Base-by-base conservation (phyloP, 345 rosid genomes). In the Rhizophora apiculata region DNA sequence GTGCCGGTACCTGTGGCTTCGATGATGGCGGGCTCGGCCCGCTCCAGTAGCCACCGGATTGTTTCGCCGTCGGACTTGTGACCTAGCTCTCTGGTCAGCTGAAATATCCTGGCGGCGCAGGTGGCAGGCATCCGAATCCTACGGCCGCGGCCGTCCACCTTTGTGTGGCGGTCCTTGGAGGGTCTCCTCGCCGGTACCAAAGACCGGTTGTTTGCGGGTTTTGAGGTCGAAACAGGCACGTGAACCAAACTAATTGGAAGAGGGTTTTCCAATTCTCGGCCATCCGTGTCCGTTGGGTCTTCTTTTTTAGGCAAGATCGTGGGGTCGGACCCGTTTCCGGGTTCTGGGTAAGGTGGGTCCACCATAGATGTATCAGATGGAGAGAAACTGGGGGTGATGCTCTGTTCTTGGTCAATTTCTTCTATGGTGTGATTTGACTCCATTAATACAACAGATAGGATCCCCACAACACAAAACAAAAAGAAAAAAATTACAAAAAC, bases 91-190 rank as follows among this genome's bases (percentile, higher is more conserved):
- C 88, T 81, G 16, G 95, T 91, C 56, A 89, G 74, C n/a, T 91
- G 97, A 68, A 90, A 91, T 58, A 89, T 72, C 85, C 96, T 85
- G n/a, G 96, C 89, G 32, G 93, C 93, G 59, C 91, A 91, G 5
- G 86, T 70, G 54, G 89, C 86, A 0, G 96, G 96, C 72, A 91
- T 85, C 64, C 93, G 87, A 63, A 89, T 76, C 77, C 96, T 82
- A 60, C 93, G 84, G 37, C 97, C 97, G 7, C 96, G 91, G 46
- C 97, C 97, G 68, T 91, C 96, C 5, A 91, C 97, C 74, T 91
- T 91, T 1, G 93, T 86, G 82, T 91, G 97, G 29, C 96, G 87
- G 80, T 91, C 97, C 69, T 81, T 89, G 0, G 85, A 63, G 11
- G 83, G 71, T 15, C 84, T 74, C 67, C 80, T 89, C 8, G 82